Evolutionary conservation across 805 yeast genomes (phyloP), one percentile per base, ranked within the genome.

Genomic region (Candida ortonii): DNA sequence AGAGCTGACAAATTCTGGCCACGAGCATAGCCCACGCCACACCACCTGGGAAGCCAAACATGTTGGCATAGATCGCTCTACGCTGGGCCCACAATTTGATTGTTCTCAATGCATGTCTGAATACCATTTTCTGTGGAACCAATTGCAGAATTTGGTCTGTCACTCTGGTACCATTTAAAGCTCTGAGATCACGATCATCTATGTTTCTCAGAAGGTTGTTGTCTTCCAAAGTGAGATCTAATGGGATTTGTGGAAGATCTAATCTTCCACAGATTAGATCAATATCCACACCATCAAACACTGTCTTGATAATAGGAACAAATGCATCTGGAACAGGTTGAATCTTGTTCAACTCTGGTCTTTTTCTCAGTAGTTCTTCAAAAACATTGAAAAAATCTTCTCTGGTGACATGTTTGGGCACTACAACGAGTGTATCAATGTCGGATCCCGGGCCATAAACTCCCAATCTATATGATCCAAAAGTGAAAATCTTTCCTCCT

Each of bases 11-110:
- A 18, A 93, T 87, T 50, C 98, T 72, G 1, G 97, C 98, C n/a
- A 89, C 97, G 25, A 93, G 61, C 97, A 93, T 93, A 1, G 98
- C 98, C 98, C 98, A 93, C 1, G 98, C 98, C 30, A 93, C 98
- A 61, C 98, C 98, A 53, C 98, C 98, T 1, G 97, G 98, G 62
- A 90, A 93, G 0, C 98, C 98, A 71, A 83, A 86, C 28, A 93
- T 83, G 55, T 93, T 93, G 6, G 86, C 97, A 62, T 93, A 93
- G 11, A 93, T 76, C 0, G 96, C 97, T 32, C 97, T 72, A 52
- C 88, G 77, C 55, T 88, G 90, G 0, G 98, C 98, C 98, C 98
- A 93, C 52, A 93, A 69, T 60, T 93, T 93, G 44, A 93, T 84
- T 11, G 95, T 89, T 45, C 98, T 69, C 38, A 93, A 66, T 2